phyloP scores from a whole-genome alignment of 1,139 yeast genomes.

The Kluyveromyces sp. region DNA sequence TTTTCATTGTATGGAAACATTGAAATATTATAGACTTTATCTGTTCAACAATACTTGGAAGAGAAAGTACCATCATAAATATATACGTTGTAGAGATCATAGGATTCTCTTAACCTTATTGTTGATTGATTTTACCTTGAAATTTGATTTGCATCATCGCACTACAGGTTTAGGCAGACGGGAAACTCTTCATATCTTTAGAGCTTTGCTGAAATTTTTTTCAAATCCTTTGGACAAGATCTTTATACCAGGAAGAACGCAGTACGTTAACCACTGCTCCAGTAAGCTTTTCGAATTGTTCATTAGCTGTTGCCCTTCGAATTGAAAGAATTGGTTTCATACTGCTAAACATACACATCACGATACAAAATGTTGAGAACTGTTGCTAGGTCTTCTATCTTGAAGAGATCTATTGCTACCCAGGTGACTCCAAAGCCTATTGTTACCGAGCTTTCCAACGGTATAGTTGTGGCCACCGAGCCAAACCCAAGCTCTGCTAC shows the following conservation, averaged over 20 bases:
- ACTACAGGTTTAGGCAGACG: neutral
- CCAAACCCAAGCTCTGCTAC: slow-evolving; percentile 48
- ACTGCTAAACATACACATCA: no score
- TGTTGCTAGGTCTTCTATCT: slow-evolving; percentile 23
- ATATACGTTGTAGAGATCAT: neutral
- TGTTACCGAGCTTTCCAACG: slow-evolving; percentile 65
- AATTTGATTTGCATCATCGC: no score
- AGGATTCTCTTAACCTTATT: no score
- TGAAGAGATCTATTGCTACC: slow-evolving; percentile 41
- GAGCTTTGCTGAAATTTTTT: neutral
- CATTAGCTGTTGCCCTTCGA: no score
- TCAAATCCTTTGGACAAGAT: neutral
- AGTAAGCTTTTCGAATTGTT: no score
- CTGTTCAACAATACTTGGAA: neutral
- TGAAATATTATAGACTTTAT: neutral
- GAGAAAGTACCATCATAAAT: neutral
- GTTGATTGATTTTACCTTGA: no score
- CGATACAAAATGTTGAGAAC: slow-evolving; percentile 23
- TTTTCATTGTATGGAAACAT: neutral
- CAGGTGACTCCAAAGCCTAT: slow-evolving; percentile 50
- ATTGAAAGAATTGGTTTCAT: no score
- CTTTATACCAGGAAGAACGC: neutral
- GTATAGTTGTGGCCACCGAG: slow-evolving; percentile 67
- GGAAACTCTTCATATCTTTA: neutral
- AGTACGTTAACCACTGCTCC: neutral